Base-by-base conservation (phyloP, 352 stramenopile genomes). In the Phytophthora brassicae region DNA sequence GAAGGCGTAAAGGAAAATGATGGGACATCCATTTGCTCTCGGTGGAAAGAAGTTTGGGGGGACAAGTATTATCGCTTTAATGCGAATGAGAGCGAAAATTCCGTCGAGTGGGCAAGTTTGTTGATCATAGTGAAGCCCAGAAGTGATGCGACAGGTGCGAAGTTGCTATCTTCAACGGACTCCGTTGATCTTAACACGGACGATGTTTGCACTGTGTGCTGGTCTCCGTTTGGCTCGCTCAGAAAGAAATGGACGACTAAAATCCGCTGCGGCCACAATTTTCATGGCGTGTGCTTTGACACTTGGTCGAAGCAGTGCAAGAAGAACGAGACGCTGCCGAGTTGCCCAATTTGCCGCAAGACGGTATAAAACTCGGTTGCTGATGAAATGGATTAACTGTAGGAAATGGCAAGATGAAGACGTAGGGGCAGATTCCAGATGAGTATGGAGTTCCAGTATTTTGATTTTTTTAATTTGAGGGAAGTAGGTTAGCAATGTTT, bases 1-100 rank as follows among this genome's bases (percentile, higher is more conserved):
- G 71, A 79, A 22, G 71, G 63, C 9, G 20, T 76, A 0, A 52
- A 53, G 20, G 16, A 36, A 6, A 29, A 14, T 6, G 53, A 65
- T 47, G 44, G 23, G 0, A 42, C 22, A 9, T 65, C 50, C 0
- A 48, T 79, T 26, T 64, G 46, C 22, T 78, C 62, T 0, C 70
- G 17, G 6, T 78, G 70, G 66, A 58, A 49, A 14, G 7, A 35
- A 22, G 55, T 66, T 7, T 14, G 5, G 4, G 62, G 54, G 0
- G 7, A 69, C 1, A 36, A 46, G 12, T 74, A 68, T 38, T 51
- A 74, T 44, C 45, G 52, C 1, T 75, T 75, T 46, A 20, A 63
- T 24, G 46, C 61, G 1, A 29, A 75, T 22, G 60, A 74, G 46
- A 53, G 2, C 1, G 13, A 59, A 13, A 55, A 61, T 1, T 65